These are phyloP conservation scores for Kuraishia borneana DNA, from an alignment of 805 yeast genomes.

Conservation along the genomic window DNA sequence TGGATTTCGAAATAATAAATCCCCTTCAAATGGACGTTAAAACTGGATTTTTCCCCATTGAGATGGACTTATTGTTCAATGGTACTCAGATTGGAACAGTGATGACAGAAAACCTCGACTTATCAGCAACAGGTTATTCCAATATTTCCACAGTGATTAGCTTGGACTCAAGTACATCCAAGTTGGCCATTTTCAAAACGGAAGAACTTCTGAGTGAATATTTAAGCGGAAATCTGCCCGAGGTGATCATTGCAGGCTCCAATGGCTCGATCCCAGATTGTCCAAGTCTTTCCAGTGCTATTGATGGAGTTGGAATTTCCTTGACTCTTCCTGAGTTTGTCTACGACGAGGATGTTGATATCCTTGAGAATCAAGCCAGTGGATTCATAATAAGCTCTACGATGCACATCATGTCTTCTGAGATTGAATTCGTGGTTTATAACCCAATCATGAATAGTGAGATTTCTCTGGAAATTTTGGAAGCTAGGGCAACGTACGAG, in stretches of 20 bases:
- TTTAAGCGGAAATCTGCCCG: conserved; percentile 25
- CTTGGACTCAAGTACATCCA: conserved; percentile 7
- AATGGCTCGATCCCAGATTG: conserved; percentile 11
- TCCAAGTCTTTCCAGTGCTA: conserved; percentile 14
- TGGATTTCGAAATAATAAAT: conserved; percentile 21
- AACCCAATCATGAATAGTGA: conserved; percentile 44
- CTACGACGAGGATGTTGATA: conserved; percentile 1
- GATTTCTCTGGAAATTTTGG: conserved; percentile 26
- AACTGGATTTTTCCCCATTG: conserved; percentile 13
- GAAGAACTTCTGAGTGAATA: conserved; percentile 25
- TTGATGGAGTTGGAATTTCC: conserved; percentile 13
- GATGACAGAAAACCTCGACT: conserved; percentile 11
- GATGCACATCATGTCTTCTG: conserved; percentile 43
- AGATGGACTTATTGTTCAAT: conserved; percentile 19
- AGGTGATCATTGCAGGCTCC: conserved; percentile 18
- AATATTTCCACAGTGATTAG: conserved; percentile 12
- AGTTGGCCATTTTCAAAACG: conserved; percentile 9
- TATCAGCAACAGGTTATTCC: conserved; percentile 10
- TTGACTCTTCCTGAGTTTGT: conserved; percentile 17
- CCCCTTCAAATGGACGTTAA: conserved; percentile 18
- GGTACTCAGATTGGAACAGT: conserved; percentile 22
- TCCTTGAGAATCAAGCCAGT: conserved; percentile 3
- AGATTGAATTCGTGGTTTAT: conserved; percentile 39
- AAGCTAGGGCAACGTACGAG: conserved; percentile 37
- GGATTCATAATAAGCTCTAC: conserved; percentile 38